Conservation (phyloP, 2,329 filamentous ascomycete genomes). For the Davidsoniella virescens region DNA sequence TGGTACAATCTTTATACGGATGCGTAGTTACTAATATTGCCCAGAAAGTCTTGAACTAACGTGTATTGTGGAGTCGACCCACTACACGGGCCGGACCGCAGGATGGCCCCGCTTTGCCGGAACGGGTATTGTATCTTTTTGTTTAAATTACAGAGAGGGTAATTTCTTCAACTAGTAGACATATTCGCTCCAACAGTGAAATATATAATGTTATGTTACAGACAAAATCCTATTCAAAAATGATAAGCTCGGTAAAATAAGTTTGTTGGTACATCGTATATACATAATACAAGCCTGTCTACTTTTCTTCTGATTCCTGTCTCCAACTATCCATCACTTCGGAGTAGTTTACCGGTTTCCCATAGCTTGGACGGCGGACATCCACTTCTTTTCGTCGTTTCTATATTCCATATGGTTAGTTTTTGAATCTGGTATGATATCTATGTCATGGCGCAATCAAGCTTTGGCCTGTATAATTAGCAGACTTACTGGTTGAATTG, state of each 20-base stretch:
- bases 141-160: too few species aligned
- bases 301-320: too few species aligned
- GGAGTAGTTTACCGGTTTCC: conserved; percentile 10
- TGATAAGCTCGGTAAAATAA: too few species aligned
- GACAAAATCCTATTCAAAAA: too few species aligned
- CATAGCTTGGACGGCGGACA: conserved; percentile 17
- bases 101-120: not conserved
- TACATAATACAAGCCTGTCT: too few species aligned
- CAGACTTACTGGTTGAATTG: conserved; percentile 55
- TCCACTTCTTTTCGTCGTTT: conserved; percentile 18
- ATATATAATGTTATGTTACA: too few species aligned
- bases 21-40: too few species aligned
- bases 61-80: conserved; percentile 5
- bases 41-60: not conserved
- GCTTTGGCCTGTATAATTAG: not conserved
- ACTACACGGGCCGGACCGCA: conserved; percentile 1
- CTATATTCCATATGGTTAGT: conserved; percentile 15
- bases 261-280: too few species aligned
- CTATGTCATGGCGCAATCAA: not conserved
- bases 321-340: too few species aligned
- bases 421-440: not conserved
- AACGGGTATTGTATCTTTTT: not conserved
- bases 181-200: too few species aligned
- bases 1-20: too few species aligned
- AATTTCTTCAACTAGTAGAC: too few species aligned